Evolutionary conservation across 108 stramenopile genomes (phyloP), one percentile per base, ranked within the genome.

Genomic region (Bacterosira constricta): DNA sequence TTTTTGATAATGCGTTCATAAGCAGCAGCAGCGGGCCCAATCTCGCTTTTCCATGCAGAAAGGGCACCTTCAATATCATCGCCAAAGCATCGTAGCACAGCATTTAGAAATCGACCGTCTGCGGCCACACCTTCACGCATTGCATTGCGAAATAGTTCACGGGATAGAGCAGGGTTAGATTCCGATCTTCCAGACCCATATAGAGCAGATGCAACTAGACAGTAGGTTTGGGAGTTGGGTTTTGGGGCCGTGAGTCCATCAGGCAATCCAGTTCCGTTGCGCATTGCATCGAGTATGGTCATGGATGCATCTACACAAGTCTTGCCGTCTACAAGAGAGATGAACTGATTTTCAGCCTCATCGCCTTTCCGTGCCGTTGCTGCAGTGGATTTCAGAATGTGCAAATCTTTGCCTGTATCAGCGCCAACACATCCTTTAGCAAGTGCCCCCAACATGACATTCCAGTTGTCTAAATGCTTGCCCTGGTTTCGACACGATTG

Each of bases 101-200:
- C 93, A 68, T 94, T 94, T 21, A 90, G 63, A 53, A 91, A 88
- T 26, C 90, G 79, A 21, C 93, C 93, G 66, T 94, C 93, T 15
- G 82, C 76, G 34, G 70, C 21, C 20, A 59, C 73, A 1, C 62
- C 59, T 41, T 76, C 53, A 23, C 64, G 44, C 57, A 72, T 60
- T 34, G 80, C 80, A 30, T 56, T 51, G 23, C 52, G 49, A 42
- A 81, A 81, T 12, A 81, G 54, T 44, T 63, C 5, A 11, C 54
- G 54, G 3, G 73, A 75, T n/a, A 53, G 42, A 10, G 35, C 53
- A 10, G 66, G 10, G 9, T 51, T 61, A 35, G 69, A 27, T 62
- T 35, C 39, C 9, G 60, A 75, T 17, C 41, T 64, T 35, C 55
- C 42, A 41, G 38, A 65, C 3, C 35, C 47, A 49, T 60, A 63